Evolutionary conservation across 1,139 yeast genomes (phyloP), one percentile per base, ranked within the genome.

Genomic region (Zygosaccharomyces sapae): DNA sequence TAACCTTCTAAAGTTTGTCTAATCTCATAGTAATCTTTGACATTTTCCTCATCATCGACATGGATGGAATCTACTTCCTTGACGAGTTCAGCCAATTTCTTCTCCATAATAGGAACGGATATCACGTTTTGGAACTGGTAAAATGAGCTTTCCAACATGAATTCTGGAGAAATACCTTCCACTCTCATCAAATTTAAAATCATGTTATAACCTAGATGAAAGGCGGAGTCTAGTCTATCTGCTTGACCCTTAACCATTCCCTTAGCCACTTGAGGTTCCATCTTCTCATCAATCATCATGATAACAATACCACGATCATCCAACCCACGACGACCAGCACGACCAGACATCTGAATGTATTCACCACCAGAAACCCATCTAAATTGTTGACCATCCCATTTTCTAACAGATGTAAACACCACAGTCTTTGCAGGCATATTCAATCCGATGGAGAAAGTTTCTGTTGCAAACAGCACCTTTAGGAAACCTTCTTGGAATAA

Each of bases 301-400:
- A 94, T 92, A 46, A 94, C 98, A 66, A 92, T 90, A 71, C 99
- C 99, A 65, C 97, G 83, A 65, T 92, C 97, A 76, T 94, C 99
- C 56, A 92, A 77, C 61, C 99, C 98, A 77, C 99, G 86, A 76
- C 99, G 90, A 62, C 99, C 99, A 13, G 99, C 99, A 71, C 99
- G 83, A 54, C 99, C 99, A 37, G 97, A 87, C 99, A 92, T 92
- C 71, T 94, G 99, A 60, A 92, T 94, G 69, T 92, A 94, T 70
- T 94, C 99, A 72, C 98, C 99, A 50, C 97, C 97, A 47, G 96
- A 87, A 34, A 92, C 96, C 97, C 97, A 92, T 69, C 99, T 81
- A 73, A 90, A 88, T 22, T 92, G 94, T 53, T 80, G 82, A 60
- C 98, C 98, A 69, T 92, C 99, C 95, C 96, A 92, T 67, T 92